Evolutionary conservation across 805 yeast genomes (phyloP).

Genomic region (Clavispora asparagi): DNA sequence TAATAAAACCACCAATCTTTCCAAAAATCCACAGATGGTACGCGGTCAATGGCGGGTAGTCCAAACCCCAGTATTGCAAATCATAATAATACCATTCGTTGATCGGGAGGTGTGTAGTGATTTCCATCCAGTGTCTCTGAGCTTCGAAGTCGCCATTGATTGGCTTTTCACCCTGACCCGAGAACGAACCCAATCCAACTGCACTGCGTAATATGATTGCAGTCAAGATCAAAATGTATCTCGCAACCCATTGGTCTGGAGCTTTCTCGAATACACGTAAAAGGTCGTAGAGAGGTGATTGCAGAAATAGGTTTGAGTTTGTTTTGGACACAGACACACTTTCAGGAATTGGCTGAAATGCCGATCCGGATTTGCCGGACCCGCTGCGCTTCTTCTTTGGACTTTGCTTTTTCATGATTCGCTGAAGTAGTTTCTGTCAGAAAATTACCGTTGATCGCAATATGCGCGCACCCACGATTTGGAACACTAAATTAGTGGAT

Average conservation of each 20-base stretch:
- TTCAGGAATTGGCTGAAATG: neutral
- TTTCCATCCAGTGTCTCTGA: slow-evolving; percentile 96
- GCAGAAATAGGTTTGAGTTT: slow-evolving; percentile 2
- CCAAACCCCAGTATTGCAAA: slow-evolving; percentile 91
- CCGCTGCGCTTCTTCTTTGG: slow-evolving; percentile 4
- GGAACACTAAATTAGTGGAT: too few species aligned
- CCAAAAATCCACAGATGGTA: slow-evolving; percentile 85
- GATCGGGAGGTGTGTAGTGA: slow-evolving; percentile 72
- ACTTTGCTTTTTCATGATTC: slow-evolving; percentile 5
- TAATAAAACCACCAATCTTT: slow-evolving; percentile 56
- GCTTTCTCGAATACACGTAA: slow-evolving; percentile 75
- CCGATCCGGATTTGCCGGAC: neutral
- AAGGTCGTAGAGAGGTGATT: slow-evolving; percentile 64
- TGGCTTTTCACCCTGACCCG: slow-evolving; percentile 70
- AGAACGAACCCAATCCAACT: slow-evolving; percentile 82
- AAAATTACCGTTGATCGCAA: neutral
- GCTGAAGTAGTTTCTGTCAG: neutral
- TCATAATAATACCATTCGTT: slow-evolving; percentile 85
- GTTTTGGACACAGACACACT: neutral
- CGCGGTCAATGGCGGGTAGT: slow-evolving; percentile 96
- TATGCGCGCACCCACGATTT: neutral
- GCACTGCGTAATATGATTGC: slow-evolving; percentile 78
- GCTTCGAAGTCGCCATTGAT: slow-evolving; percentile 96
- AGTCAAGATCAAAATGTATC: slow-evolving; percentile 67
- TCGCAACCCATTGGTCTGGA: slow-evolving; percentile 85